These are phyloP conservation scores for Aspergillus brasiliensis DNA, from an alignment of 2,329 filamentous ascomycete species.

Conservation along the genomic window DNA sequence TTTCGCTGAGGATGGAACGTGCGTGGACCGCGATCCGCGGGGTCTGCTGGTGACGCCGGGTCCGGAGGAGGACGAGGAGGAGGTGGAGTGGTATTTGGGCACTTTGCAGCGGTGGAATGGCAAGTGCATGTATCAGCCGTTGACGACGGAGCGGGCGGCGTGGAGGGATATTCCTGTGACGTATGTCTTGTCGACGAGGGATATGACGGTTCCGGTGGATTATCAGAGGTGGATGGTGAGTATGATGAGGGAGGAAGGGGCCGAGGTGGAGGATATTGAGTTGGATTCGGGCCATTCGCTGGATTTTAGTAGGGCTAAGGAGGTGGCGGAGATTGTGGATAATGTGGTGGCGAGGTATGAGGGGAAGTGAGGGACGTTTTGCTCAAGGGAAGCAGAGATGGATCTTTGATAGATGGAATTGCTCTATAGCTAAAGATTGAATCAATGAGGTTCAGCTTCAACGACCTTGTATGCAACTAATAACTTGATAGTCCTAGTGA, in stretches of 20 bases:
- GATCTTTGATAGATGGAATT: no score
- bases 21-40: not conserved
- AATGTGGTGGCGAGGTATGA: not conserved
- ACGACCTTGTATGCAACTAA: no score
- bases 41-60: conserved; percentile 1
- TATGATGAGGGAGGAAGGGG: not conserved
- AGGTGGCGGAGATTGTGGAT: conserved; percentile 6
- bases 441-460: no score
- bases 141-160: not conserved
- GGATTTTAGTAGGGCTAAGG: conserved; percentile 1
- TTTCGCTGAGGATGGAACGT: conserved; percentile 4
- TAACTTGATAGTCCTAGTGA: no score
- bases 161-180: conserved; percentile 7
- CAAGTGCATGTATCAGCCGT: not conserved
- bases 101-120: conserved; percentile 12
- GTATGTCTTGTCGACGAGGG: conserved; percentile 1
- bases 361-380: not conserved
- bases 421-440: no score
- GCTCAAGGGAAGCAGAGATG: no score
- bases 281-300: conserved; percentile 8
- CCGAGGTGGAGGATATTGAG: not conserved
- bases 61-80: not conserved
- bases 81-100: conserved; percentile 5
- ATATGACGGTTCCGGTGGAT: conserved; percentile 6
- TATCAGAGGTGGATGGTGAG: conserved; percentile 12